Conservation (phyloP, 2,329 filamentous ascomycete species). For the Aspergillus eucalypticola region DNA sequence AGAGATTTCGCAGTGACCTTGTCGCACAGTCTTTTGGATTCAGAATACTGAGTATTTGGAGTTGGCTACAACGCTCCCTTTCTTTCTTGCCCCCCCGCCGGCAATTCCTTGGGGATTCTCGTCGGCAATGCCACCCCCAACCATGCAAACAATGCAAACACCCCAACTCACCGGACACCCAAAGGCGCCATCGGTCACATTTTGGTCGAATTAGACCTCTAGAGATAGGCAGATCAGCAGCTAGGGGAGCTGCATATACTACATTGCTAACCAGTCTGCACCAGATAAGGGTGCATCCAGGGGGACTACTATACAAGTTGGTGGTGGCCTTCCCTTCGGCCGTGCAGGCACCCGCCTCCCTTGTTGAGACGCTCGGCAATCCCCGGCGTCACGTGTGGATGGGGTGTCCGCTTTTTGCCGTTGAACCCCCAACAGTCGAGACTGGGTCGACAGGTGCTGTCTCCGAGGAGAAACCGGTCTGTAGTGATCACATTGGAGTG, state of each 20-base stretch:
- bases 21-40: neutral
- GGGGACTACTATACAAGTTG: neutral
- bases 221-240: neutral
- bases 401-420: neutral
- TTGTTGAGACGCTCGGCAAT: neutral
- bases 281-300: neutral
- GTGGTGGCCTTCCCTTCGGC: neutral
- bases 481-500: too few species aligned
- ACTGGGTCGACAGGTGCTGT: too few species aligned
- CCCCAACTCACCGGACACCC: neutral
- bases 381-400: neutral
- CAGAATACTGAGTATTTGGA: neutral
- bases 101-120: neutral
- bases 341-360: neutral
- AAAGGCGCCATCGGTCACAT: neutral
- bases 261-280: neutral
- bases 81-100: neutral
- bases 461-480: too few species aligned
- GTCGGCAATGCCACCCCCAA: neutral
- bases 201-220: neutral
- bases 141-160: neutral
- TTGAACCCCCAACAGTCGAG: neutral
- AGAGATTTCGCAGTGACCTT: neutral
- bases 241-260: neutral
- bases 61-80: neutral